Conservation (phyloP, 345 rosid species). For the Psidium guajava region DNA sequence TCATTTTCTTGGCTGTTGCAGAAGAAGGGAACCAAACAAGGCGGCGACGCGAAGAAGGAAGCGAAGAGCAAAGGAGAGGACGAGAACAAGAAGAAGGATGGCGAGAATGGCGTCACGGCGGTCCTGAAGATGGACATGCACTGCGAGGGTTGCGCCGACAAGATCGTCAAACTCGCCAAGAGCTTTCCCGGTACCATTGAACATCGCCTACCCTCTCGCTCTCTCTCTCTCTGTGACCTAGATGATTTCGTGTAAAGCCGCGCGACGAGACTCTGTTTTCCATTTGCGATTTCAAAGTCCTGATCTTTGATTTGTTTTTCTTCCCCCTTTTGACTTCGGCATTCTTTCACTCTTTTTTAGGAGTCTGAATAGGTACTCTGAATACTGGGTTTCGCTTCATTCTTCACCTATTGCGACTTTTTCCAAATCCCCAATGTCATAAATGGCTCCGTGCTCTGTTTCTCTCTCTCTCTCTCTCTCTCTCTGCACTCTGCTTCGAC, state of each 20-base stretch:
- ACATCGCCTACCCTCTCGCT: not conserved
- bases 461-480: not conserved
- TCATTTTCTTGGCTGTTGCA: not conserved
- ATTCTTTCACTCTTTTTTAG: not conserved
- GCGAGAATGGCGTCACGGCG: slow-evolving; percentile 14
- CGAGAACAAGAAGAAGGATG: slow-evolving; percentile 13
- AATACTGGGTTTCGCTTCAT: not conserved
- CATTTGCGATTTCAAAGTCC: not conserved
- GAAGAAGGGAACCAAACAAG: slow-evolving; percentile 12
- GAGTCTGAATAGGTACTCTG: not conserved
- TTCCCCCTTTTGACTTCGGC: not conserved
- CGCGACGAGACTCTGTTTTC: not conserved
- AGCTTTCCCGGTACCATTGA: slow-evolving; percentile 33
- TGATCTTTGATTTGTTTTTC: not conserved
- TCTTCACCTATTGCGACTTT: not conserved
- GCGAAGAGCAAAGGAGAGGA: slow-evolving; percentile 10
- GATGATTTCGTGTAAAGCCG: not conserved
- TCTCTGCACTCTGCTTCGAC: not conserved
- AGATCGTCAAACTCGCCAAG: slow-evolving; percentile 33
- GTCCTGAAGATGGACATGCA: slow-evolving; percentile 73
- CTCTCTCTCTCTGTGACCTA: not conserved
- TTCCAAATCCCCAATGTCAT: not conserved
- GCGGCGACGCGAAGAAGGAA: slow-evolving; percentile 3
- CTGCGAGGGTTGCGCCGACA: slow-evolving; percentile 72
- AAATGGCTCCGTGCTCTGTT: not conserved